Evolutionary conservation across 2,329 filamentous ascomycete genomes (phyloP), one percentile per base, ranked within the genome.

Genomic region (Neopestalotiopsis sp.): DNA sequence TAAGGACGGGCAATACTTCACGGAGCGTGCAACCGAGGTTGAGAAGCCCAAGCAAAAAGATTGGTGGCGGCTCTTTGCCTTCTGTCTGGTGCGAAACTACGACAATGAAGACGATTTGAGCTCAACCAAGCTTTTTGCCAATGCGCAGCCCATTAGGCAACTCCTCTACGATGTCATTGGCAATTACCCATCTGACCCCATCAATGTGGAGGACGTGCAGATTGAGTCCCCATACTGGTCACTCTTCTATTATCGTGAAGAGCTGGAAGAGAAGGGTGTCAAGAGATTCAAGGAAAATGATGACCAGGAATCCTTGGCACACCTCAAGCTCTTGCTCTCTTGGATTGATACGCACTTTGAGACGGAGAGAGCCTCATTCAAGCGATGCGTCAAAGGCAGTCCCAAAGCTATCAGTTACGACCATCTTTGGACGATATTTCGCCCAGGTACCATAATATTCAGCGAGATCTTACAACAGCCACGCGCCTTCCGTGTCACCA

Each of bases 311-410:
- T 75, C 75, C 2, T 66, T 71, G 28, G 68, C 70, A 4, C 74
- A 79, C 12, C 71, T 78, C 4, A 69, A 71, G 6, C 68, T 79
- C 20, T 73, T 80, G 5, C 42, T 77, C 5, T 65, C 62, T 20
- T 80, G 77, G 78, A 79, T 77, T 70, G 70, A 76, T 49, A 72
- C 74, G 49, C 75, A 77, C 20, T 77, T 80, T 56, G 72, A 87
- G 66, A 70, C 71, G 1, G 72, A 74, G 17, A 76, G 77, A 38
- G 69, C 73, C 24, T 75, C 77, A 34, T 72, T 76, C 65, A 70
- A 76, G 13, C 71, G 69, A 13, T 75, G 74, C 61, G 66, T 77
- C 49, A 70, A 71, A 5, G 71, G 73, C 14, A 71, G 73, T 9
- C 67, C 76, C 34, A 75, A 73, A 32, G 71, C 76, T 9, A 75